Evolutionary conservation across 805 yeast species (phyloP).

Genomic region (Ogataea philodendri): DNA sequence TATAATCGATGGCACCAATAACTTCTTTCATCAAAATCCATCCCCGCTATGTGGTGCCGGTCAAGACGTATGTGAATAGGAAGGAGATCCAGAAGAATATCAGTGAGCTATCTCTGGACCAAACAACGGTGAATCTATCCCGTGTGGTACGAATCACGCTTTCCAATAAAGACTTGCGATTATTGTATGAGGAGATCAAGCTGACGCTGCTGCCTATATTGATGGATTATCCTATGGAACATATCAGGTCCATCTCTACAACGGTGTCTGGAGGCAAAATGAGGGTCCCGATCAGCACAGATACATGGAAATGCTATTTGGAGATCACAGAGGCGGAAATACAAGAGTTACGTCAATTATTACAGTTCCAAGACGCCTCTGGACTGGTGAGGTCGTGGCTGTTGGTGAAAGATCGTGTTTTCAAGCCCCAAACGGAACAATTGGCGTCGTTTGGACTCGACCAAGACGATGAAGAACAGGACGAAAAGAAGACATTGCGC

Average conservation of each 20-base stretch:
- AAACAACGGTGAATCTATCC: conserved; percentile 17
- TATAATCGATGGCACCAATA: conserved; percentile 20
- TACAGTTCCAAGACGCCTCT: conserved; percentile 3
- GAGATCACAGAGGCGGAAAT: conserved; percentile 25
- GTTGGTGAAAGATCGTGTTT: conserved; percentile 19
- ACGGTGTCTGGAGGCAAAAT: conserved; percentile 10
- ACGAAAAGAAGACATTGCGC: conserved; percentile 17
- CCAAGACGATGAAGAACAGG: conserved; percentile 1
- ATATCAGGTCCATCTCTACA: conserved; percentile 17
- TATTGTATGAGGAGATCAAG: conserved; percentile 22
- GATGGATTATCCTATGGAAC: conserved; percentile 23
- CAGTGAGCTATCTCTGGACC: conserved; percentile 13
- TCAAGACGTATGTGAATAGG: conserved; percentile 29
- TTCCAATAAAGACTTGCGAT: conserved; percentile 26
- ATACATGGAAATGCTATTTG: conserved; percentile 28
- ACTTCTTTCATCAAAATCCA: conserved; percentile 25
- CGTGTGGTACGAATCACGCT: conserved; percentile 24
- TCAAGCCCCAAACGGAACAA: no score
- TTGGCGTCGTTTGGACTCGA: no score
- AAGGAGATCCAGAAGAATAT: conserved; percentile 24
- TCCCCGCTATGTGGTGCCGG: conserved; percentile 19
- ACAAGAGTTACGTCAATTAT: conserved; percentile 12
- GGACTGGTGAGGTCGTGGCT: conserved; percentile 18
- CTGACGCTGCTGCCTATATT: conserved; percentile 20
- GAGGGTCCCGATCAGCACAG: conserved; percentile 23